Base-by-base conservation (phyloP, 1,284 basidiomycete species). In the Trichosporon sp. region DNA sequence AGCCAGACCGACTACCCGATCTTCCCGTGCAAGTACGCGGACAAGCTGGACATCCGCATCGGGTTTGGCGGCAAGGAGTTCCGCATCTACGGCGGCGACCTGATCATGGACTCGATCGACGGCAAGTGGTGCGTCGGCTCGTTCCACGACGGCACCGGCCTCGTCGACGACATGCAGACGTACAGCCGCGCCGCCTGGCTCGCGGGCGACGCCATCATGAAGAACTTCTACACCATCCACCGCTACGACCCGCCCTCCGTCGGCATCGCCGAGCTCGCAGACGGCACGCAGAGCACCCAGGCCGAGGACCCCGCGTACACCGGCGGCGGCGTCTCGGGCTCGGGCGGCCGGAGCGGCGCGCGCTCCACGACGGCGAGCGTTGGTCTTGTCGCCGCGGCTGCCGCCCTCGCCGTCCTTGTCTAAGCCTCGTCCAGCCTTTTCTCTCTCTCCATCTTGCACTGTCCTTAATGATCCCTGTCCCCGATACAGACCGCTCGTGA, bases 191-290 rank as follows among this genome's bases (percentile, higher is more conserved):
- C 11, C 3, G 53, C 53, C 12, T 97, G 93, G 91, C 95, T 98
- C 74, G 85, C 97, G 53, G 95, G 95, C 21, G 95, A 95, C 78
- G 91, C 92, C 0, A 98, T 99, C 87, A 86, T 98, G 65, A 93
- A 92, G 80, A 86, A 85, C 70, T 85, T 85, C 44, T 86, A 86
- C 76, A 81, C 83, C 4, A 76, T 80, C 18, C 84, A 80, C 77
- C 77, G 84, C 65, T 84, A 83, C 73, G 80, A 82, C 68, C 85
- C 85, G 0, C 70, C 84, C 1, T 79, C 83, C 0, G 81, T 85
- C 60, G 85, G 85, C 6, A 85, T 86, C 69, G 85, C 85, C 32
- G 23, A 62, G 9, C 60, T 58, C 27, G 53, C 53, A 7, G 27
- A 58, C 53, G 53, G 53, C 53, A 29, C 29, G 25, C 25, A 29